A percentile compares a stretch with the other conserved stretches of the same genome.
phyloP scores from a whole-genome alignment of 495 filamentous ascomycete species.

The Talaromyces adpressus region DNA sequence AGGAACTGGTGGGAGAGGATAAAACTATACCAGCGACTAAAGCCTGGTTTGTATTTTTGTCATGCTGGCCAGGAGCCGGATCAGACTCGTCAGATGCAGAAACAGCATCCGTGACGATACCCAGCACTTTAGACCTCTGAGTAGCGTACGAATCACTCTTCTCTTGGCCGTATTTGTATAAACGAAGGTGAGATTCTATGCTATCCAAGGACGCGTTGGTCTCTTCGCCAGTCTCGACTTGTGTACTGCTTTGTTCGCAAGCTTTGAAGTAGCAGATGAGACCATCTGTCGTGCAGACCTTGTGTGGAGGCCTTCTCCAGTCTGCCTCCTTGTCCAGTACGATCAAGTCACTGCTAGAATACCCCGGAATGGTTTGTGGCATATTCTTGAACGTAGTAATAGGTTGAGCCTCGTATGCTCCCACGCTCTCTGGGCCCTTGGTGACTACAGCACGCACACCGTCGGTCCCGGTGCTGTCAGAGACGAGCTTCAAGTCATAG shows the following conservation, averaged over 20 bases:
- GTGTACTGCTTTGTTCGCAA: not conserved
- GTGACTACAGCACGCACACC: slow-evolving; percentile 1
- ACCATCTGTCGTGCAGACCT: not conserved
- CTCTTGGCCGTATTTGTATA: not conserved
- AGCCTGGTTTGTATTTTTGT: not conserved
- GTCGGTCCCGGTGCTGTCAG: not conserved
- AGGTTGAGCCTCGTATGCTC: slow-evolving; percentile 4
- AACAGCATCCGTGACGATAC: not conserved
- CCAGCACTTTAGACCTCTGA: not conserved
- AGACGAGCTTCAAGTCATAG: not conserved
- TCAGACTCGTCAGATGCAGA: not conserved
- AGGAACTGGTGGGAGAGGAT: not conserved
- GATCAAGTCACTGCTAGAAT: not conserved
- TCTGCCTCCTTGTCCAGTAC: not conserved
- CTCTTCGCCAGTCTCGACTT: not conserved
- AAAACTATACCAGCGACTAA: slow-evolving; percentile 2
- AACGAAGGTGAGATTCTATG: not conserved
- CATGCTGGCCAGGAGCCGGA: not conserved
- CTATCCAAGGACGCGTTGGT: not conserved
- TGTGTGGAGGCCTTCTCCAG: slow-evolving; percentile 5
- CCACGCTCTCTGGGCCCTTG: not conserved
- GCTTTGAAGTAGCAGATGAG: not conserved
- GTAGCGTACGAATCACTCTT: not conserved
- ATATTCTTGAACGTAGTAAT: not conserved
- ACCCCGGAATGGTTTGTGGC: not conserved